Conservation (phyloP, 1,139 yeast genomes). For the Zygoascus sp. region DNA sequence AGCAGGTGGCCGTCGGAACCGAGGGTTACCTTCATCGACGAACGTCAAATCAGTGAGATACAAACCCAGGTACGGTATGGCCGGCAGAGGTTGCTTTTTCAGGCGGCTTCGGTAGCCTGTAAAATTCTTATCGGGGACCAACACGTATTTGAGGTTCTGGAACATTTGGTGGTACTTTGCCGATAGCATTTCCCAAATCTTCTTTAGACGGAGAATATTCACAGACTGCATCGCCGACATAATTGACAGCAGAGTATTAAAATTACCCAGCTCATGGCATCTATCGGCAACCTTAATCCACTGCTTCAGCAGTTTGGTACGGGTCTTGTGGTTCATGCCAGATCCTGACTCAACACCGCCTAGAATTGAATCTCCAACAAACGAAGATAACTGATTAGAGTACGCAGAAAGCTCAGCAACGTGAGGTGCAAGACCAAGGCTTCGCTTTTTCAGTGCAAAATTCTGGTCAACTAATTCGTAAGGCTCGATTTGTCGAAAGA, state of each 20-base stretch:
- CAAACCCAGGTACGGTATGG: constrained; percentile 81
- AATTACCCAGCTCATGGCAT: constrained; percentile 74
- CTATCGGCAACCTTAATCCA: constrained; percentile 86
- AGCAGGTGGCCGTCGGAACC: constrained; percentile 41
- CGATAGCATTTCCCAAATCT: constrained; percentile 62
- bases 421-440: constrained; percentile 61
- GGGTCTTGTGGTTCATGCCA: constrained; percentile 43
- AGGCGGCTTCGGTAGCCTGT: constrained; percentile 66
- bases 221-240: constrained; percentile 82
- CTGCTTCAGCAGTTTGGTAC: constrained; percentile 59
- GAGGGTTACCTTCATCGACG: constrained; percentile 82
- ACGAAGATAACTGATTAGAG: constrained; percentile 76
- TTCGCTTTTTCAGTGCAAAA: constrained; percentile 60
- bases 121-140: constrained; percentile 83
- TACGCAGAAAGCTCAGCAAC: constrained; percentile 63
- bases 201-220: constrained; percentile 61
- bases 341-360: constrained; percentile 18
- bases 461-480: constrained; percentile 73
- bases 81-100: constrained; percentile 58
- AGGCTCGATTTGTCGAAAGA: constrained; percentile 63
- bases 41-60: constrained; percentile 85
- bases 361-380: constrained; percentile 70
- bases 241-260: constrained; percentile 84
- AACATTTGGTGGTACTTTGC: constrained; percentile 63
- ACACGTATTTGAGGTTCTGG: constrained; percentile 61